phyloP scores from a whole-genome alignment of 2,329 filamentous ascomycete genomes.

The Phialophora tarda region DNA sequence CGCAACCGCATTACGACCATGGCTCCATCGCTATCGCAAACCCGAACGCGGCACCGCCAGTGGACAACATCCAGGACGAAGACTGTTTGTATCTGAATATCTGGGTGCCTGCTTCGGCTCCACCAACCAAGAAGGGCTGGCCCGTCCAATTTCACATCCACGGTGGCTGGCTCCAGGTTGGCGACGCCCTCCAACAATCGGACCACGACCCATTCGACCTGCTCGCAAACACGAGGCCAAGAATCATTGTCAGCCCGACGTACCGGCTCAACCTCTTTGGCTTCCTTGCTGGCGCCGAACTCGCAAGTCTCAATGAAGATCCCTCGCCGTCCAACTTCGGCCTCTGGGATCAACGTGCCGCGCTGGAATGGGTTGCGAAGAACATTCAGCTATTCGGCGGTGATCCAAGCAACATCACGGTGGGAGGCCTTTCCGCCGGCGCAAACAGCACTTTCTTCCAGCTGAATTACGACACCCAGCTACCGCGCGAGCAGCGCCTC shows the following conservation, averaged over 20 bases:
- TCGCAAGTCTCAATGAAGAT: slow-evolving; percentile 44
- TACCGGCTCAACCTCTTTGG: slow-evolving; percentile 59
- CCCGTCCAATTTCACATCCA: slow-evolving; percentile 47
- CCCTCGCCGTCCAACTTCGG: slow-evolving; percentile 50
- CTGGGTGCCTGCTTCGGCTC: slow-evolving; percentile 50
- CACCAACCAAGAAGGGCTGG: slow-evolving; percentile 38
- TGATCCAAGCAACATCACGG: slow-evolving; percentile 53
- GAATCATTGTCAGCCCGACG: slow-evolving; percentile 54
- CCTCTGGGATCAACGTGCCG: slow-evolving; percentile 57
- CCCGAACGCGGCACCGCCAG: slow-evolving; percentile 39
- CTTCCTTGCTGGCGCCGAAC: slow-evolving; percentile 53
- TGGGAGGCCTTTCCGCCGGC: slow-evolving; percentile 53
- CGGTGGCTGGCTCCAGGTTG: slow-evolving; percentile 58
- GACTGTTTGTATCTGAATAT: slow-evolving; percentile 59
- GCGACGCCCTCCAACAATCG: slow-evolving; percentile 51
- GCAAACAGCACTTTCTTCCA: slow-evolving; percentile 53
- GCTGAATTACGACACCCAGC: slow-evolving; percentile 47
- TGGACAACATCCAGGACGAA: slow-evolving; percentile 47
- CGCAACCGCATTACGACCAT: slow-evolving; percentile 46
- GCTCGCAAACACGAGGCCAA: slow-evolving; percentile 43
- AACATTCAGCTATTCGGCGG: slow-evolving; percentile 57
- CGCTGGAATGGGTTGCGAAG: slow-evolving; percentile 58
- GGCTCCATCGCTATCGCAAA: slow-evolving; percentile 38
- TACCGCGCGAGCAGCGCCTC: slow-evolving; percentile 33
- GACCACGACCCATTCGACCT: slow-evolving; percentile 54